A percentile compares a stretch with the other conserved stretches of the same genome.
These are phyloP conservation scores for Blastocystis sp. DNA, from an alignment of 352 stramenopile genomes.

Conservation along the genomic window DNA sequence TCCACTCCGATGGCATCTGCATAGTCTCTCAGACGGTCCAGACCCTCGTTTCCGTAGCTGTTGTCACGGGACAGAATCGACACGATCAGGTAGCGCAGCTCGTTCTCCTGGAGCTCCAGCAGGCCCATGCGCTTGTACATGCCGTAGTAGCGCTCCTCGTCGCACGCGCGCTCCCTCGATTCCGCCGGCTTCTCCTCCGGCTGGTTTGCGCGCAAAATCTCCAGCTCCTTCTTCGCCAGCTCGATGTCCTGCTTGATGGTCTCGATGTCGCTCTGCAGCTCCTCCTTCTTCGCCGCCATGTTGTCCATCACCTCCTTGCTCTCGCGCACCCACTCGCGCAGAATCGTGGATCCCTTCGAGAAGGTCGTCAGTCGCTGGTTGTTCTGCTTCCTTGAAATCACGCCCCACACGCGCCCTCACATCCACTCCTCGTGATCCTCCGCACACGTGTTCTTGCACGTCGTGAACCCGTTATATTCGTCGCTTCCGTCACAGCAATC, in stretches of 20 bases:
- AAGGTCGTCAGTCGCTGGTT: not conserved
- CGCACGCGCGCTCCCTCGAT: not conserved
- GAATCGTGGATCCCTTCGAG: constrained; percentile 11
- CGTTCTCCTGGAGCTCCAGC: constrained; percentile 1
- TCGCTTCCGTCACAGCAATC: constrained; percentile 81
- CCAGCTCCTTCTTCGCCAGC: not conserved
- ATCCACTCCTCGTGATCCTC: constrained; percentile 77
- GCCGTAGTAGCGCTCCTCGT: not conserved
- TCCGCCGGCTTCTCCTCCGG: not conserved
- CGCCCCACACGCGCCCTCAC: not conserved
- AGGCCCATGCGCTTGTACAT: constrained; percentile 35
- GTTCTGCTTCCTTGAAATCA: constrained; percentile 7
- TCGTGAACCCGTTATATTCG: constrained; percentile 76
- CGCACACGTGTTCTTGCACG: constrained; percentile 74
- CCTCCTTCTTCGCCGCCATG: not conserved
- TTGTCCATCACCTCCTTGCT: not conserved
- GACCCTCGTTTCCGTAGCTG: not conserved
- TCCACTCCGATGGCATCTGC: not conserved
- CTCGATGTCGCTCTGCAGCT: not conserved
- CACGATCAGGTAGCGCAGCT: constrained; percentile 47
- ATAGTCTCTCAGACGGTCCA: constrained; percentile 11
- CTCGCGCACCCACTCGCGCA: constrained; percentile 4
- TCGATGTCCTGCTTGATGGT: not conserved
- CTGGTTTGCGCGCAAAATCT: not conserved
- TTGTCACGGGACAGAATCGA: not conserved